Evolutionary conservation across 805 yeast genomes (phyloP), one percentile per base, ranked within the genome.

Genomic region (Wickerhamiella lipophila): DNA sequence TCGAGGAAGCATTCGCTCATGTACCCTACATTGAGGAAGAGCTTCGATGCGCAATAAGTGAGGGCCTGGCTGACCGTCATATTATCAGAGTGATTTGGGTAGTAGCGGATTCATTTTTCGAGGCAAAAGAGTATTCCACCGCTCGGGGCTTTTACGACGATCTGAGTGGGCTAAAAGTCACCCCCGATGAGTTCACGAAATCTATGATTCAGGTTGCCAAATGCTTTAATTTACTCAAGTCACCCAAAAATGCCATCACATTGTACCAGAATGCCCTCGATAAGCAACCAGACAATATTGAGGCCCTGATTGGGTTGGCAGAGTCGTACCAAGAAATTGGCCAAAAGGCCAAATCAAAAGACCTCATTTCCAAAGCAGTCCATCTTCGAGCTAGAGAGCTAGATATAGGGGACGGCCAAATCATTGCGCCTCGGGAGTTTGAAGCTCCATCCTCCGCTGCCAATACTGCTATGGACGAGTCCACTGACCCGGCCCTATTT

Each of bases 51-150:
- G 27, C 23, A 12, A 73, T 78, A 19, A 50, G 52, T 2, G 70
- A 68, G 1, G 84, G 77, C 13, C 76, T 82, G 27, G 69, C 78
- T 2, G 97, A 92, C 66, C 38, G 15, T 9, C 38, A 15, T 18
- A 6, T 32, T 3, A 15, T 32, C 4, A 13, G 30, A 15, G 69
- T 89, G 47, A 82, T 73, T 57, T 69, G 71, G 53, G 84, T 81
- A 30, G 89, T 89, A 2, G 98, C 94, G 0, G 70, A 74, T 34
- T 79, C 79, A 6, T 65, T 87, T 18, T 84, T 82, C 50, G 77
- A 75, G 16, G 75, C 77, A 39, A 87, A 85, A 4, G 67, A 76
- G 43, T 82, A 75, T 59, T 73, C 74, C n/a, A 88, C 82, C 45
- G 96, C 97, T 0, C 68, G 87, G 21, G 74, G 74, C 30, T 81